Conservation (phyloP, 192 early-diverging fungal genomes). For the Spizellomyces sp. region DNA sequence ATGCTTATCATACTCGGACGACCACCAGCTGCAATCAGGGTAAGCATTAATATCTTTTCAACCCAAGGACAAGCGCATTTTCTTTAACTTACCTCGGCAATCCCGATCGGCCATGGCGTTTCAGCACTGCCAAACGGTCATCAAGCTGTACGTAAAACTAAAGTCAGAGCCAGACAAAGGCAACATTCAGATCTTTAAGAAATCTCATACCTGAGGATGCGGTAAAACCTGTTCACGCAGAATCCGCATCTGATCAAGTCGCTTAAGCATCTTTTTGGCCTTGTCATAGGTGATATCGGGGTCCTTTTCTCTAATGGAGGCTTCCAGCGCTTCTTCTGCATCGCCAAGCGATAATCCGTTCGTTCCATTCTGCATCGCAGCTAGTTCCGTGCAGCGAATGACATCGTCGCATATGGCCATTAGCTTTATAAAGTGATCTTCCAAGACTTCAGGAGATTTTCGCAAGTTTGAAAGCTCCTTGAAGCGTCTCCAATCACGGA, state of each 20-base stretch:
- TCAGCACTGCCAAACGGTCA: slow-evolving; percentile 26
- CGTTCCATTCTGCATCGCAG: neutral
- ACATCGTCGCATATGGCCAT: slow-evolving; percentile 64
- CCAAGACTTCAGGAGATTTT: slow-evolving; percentile 70
- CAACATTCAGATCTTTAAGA: neutral
- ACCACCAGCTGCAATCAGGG: slow-evolving; percentile 66
- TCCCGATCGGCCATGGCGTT: slow-evolving; percentile 42
- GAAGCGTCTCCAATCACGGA: slow-evolving; percentile 67
- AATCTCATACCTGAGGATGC: slow-evolving; percentile 31
- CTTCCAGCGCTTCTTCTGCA: slow-evolving; percentile 19
- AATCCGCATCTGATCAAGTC: slow-evolving; percentile 69
- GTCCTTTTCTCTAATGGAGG: slow-evolving; percentile 34
- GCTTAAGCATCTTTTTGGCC: slow-evolving; percentile 69
- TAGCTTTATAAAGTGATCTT: slow-evolving; percentile 63
- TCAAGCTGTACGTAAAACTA: slow-evolving; percentile 33
- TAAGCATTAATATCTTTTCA: no score
- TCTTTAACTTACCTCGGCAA: slow-evolving; percentile 24
- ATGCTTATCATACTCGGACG: slow-evolving; percentile 64
- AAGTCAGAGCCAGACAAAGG: neutral
- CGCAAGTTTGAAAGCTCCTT: slow-evolving; percentile 66
- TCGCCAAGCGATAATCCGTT: slow-evolving; percentile 10
- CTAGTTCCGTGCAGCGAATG: slow-evolving; percentile 31
- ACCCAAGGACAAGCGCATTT: neutral
- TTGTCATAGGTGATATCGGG: slow-evolving; percentile 68
- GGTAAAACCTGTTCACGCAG: slow-evolving; percentile 65